phyloP scores from a whole-genome alignment of 1,284 basidiomycete species.

The Apiotrichum laibachii region DNA sequence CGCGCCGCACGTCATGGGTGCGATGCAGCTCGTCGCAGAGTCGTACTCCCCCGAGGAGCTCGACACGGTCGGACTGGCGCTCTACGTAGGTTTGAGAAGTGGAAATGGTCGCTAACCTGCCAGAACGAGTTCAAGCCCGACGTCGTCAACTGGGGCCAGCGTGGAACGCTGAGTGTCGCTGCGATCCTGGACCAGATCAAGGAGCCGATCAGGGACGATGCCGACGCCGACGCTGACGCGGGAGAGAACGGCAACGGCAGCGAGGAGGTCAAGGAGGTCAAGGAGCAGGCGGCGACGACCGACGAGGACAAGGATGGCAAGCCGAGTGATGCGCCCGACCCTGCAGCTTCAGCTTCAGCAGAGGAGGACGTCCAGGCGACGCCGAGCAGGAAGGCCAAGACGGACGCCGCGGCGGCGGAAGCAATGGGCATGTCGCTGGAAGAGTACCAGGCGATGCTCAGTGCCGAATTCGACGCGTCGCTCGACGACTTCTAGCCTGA shows the following conservation, averaged over 20 bases:
- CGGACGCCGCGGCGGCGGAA: neutral
- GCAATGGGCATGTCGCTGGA: constrained; percentile 29
- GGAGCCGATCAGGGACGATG: neutral
- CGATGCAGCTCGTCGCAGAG: constrained; percentile 70
- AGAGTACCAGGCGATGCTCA: constrained; percentile 45
- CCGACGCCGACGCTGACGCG: neutral
- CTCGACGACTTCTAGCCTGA: constrained; percentile 1
- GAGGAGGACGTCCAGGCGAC: neutral
- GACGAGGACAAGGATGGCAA: too few relatives aligned
- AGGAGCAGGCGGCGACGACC: too few relatives aligned
- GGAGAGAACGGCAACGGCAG: neutral
- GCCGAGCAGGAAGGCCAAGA: constrained; percentile 14
- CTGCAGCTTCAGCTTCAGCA: too few relatives aligned
- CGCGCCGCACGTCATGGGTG: constrained; percentile 70
- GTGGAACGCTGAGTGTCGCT: constrained; percentile 38
- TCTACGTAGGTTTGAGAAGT: constrained; percentile 59
- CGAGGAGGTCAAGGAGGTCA: constrained; percentile 11
- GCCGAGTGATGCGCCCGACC: too few relatives aligned
- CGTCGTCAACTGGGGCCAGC: constrained; percentile 49
- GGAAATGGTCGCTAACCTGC: neutral
- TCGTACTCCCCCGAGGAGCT: constrained; percentile 66
- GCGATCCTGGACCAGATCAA: constrained; percentile 45
- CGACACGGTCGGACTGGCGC: constrained; percentile 64
- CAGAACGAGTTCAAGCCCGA: constrained; percentile 51
- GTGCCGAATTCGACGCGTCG: constrained; percentile 24